Evolutionary conservation across 495 filamentous ascomycete species (phyloP).

Genomic region (Ramalina intermedia): DNA sequence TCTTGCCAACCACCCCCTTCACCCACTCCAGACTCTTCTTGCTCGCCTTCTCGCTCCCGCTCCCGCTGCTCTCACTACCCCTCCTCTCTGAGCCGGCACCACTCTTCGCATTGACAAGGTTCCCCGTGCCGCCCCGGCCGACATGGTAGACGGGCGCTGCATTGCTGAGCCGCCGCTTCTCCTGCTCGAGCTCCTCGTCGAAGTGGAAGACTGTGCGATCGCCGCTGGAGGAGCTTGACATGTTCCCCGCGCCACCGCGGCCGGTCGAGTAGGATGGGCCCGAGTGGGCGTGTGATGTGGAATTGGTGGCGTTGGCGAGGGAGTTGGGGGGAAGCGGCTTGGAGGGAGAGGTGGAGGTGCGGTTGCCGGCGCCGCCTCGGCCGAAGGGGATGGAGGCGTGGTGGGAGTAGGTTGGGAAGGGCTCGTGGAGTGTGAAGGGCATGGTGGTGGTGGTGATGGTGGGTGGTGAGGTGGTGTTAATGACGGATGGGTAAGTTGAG

Average conservation of each 20-base stretch:
- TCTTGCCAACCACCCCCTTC: conserved; percentile 1
- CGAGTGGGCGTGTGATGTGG: conserved; percentile 24
- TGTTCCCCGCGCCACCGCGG: conserved; percentile 83
- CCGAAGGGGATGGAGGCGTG: conserved; percentile 53
- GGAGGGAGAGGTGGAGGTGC: conserved; percentile 19
- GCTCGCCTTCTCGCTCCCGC: not conserved
- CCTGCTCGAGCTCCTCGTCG: conserved; percentile 78
- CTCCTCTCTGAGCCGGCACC: not conserved
- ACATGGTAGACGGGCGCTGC: conserved; percentile 59
- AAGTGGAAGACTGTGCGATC: conserved; percentile 72
- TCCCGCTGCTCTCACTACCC: not conserved
- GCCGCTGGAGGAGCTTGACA: conserved; percentile 42
- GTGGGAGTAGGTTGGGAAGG: conserved; percentile 55
- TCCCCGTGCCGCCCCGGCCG: conserved; percentile 81
- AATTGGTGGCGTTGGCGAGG: conserved; percentile 22
- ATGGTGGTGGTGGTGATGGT: conserved; percentile 13
- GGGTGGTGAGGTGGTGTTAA: conserved; percentile 17
- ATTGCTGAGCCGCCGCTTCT: conserved; percentile 39
- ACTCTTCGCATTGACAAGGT: conserved; percentile 38
- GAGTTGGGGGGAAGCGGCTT: conserved; percentile 20
- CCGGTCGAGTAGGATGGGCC: conserved; percentile 52
- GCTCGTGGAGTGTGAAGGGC: conserved; percentile 52
- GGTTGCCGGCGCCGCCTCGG: conserved; percentile 79
- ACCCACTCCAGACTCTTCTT: not conserved
- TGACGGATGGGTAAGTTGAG: conserved; percentile 20